phyloP scores from a whole-genome alignment of 2,329 filamentous ascomycete genomes.

The Aureobasidium sp. region DNA sequence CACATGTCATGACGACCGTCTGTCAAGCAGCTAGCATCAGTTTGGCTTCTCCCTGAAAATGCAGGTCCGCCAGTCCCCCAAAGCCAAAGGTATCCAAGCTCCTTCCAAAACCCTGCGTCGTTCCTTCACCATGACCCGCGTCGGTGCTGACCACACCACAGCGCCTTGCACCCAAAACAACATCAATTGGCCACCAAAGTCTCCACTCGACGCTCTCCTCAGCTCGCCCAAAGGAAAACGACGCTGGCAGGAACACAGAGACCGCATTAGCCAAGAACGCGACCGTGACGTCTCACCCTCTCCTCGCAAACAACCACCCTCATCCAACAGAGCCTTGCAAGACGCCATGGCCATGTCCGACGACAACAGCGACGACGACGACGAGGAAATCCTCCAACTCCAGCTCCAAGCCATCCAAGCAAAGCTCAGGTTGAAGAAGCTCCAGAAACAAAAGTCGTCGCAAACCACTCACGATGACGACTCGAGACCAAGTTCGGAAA shows the following conservation, averaged over 20 bases:
- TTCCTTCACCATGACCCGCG: neutral
- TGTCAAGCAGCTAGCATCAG: slow-evolving; percentile 32
- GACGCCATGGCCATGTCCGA: slow-evolving; percentile 20
- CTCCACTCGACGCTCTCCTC: slow-evolving; percentile 52
- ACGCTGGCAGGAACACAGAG: slow-evolving; percentile 59
- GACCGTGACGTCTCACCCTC: slow-evolving; percentile 47
- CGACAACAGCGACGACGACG: slow-evolving; percentile 49
- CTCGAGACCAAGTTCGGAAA: neutral
- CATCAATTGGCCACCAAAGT: slow-evolving; percentile 51
- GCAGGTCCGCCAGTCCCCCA: slow-evolving; percentile 35
- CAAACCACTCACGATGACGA: slow-evolving; percentile 1
- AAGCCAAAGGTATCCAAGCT: slow-evolving; percentile 29
- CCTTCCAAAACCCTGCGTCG: neutral
- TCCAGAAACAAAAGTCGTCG: slow-evolving; percentile 44
- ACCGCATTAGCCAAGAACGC: slow-evolving; percentile 32
- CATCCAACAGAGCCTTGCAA: slow-evolving; percentile 23
- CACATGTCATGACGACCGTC: slow-evolving; percentile 1
- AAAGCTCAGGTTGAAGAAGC: slow-evolving; percentile 73
- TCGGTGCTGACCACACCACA: neutral
- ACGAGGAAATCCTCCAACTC: slow-evolving; percentile 82
- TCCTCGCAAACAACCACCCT: slow-evolving; percentile 29
- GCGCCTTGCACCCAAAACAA: slow-evolving; percentile 35
- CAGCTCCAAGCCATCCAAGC: slow-evolving; percentile 85
- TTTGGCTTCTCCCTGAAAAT: neutral
- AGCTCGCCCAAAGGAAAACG: slow-evolving; percentile 71